Evolutionary conservation across 148 eudicot species (phyloP).

Genomic region (Rheum nobile): DNA sequence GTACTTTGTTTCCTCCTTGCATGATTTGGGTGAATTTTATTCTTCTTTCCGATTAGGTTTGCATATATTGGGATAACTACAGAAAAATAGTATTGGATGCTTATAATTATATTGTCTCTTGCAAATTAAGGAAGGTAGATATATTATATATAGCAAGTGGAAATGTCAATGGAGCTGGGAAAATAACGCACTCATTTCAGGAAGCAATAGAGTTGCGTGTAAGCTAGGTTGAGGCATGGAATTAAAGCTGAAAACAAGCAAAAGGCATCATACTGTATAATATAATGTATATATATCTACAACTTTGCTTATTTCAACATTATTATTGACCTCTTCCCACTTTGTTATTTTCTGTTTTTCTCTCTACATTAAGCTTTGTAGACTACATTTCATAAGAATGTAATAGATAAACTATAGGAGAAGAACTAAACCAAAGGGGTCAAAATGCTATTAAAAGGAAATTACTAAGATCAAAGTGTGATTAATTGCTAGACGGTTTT

Average conservation of each 20-base stretch:
- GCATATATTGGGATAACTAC: not conserved
- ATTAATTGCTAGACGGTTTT: too few relatives aligned
- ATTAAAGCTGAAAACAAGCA: too few relatives aligned
- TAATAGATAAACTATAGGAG: not conserved
- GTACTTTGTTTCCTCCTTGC: too few relatives aligned
- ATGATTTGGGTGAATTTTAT: not conserved
- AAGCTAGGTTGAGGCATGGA: not conserved
- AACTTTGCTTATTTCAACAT: not conserved
- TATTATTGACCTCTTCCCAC: not conserved
- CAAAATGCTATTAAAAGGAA: too few relatives aligned
- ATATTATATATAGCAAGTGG: not conserved
- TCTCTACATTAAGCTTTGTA: not conserved
- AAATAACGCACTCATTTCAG: not conserved
- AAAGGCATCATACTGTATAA: too few relatives aligned
- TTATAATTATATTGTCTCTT: conserved; percentile 1
- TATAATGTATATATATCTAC: too few relatives aligned
- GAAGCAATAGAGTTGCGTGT: not conserved
- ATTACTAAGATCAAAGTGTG: too few relatives aligned
- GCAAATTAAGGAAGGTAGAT: not conserved
- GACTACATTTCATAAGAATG: not conserved
- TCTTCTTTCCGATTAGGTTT: not conserved
- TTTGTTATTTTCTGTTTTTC: not conserved
- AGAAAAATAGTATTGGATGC: not conserved
- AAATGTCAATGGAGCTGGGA: not conserved
- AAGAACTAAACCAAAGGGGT: not conserved